phyloP scores from a whole-genome alignment of 2,329 filamentous ascomycete species.

The Herpotrichia juniperi region DNA sequence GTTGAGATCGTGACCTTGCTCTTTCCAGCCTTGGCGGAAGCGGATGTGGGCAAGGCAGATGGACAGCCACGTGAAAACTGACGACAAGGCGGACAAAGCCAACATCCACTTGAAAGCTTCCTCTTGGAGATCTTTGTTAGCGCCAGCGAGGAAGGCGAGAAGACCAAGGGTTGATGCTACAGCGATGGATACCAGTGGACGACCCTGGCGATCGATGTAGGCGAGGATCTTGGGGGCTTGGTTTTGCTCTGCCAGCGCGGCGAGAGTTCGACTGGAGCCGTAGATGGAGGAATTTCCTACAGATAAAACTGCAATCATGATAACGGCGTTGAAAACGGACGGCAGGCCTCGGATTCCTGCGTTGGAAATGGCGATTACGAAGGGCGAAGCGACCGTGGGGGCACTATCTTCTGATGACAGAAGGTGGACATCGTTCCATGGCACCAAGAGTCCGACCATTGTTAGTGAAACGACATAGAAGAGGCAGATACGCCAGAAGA shows the following conservation, averaged over 20 bases:
- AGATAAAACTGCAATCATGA: conserved; percentile 86
- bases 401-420: conserved; percentile 63
- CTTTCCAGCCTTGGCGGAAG: conserved; percentile 67
- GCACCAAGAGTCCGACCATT: conserved; percentile 82
- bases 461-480: conserved; percentile 88
- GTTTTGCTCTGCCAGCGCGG: conserved; percentile 82
- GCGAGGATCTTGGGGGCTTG: conserved; percentile 63
- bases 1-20: conserved; percentile 67
- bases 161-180: conserved; percentile 64
- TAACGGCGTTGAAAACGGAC: conserved; percentile 93
- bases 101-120: conserved; percentile 69
- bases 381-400: conserved; percentile 80
- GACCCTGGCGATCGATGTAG: conserved; percentile 67
- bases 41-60: conserved; percentile 70
- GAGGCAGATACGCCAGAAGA: conserved; percentile 87
- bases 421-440: conserved; percentile 70
- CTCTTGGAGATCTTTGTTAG: conserved; percentile 42
- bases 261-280: conserved; percentile 86
- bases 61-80: conserved; percentile 77
- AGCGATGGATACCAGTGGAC: conserved; percentile 62
- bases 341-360: conserved; percentile 82
- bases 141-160: conserved; percentile 63
- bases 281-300: conserved; percentile 94
- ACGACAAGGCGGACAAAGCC: conserved; percentile 73
- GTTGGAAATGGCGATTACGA: conserved; percentile 89